phyloP scores from a whole-genome alignment of 352 stramenopile genomes.

The Blastocystis sp. region DNA sequence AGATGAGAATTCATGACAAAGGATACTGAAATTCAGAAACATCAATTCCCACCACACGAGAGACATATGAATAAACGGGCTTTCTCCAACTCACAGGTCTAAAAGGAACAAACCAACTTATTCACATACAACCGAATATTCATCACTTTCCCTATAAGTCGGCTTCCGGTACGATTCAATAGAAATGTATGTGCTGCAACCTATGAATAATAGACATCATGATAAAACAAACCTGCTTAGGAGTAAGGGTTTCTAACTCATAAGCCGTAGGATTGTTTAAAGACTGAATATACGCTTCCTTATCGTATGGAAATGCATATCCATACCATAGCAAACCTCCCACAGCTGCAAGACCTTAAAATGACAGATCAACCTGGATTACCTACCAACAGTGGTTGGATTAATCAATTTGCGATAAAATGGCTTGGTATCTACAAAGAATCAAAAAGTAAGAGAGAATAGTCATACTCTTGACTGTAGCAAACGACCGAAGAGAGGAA shows the following conservation, averaged over 20 bases:
- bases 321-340: slow-evolving; percentile 33
- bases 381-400: slow-evolving; percentile 10
- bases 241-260: slow-evolving; percentile 52
- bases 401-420: slow-evolving; percentile 38
- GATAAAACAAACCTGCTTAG: slow-evolving; percentile 46
- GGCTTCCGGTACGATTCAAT: slow-evolving; percentile 46
- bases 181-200: slow-evolving; percentile 39
- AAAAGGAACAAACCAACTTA: not conserved
- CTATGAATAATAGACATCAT: not conserved
- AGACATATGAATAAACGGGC: slow-evolving; percentile 38
- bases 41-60: slow-evolving; percentile 24
- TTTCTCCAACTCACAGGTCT: slow-evolving; percentile 45
- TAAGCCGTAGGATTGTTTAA: slow-evolving; percentile 38
- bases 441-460: not conserved
- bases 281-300: slow-evolving; percentile 27
- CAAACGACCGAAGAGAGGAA: not conserved
- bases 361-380: not conserved
- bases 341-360: slow-evolving; percentile 2
- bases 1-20: not conserved
- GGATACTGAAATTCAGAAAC: slow-evolving; percentile 45
- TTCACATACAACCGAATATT: slow-evolving; percentile 20
- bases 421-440: slow-evolving; percentile 23
- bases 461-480: slow-evolving; percentile 13
- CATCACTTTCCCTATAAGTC: slow-evolving; percentile 17
- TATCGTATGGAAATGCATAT: slow-evolving; percentile 39